These are phyloP conservation scores for Anthostomella pinea DNA, from an alignment of 2,329 filamentous ascomycete species.

Conservation along the genomic window DNA sequence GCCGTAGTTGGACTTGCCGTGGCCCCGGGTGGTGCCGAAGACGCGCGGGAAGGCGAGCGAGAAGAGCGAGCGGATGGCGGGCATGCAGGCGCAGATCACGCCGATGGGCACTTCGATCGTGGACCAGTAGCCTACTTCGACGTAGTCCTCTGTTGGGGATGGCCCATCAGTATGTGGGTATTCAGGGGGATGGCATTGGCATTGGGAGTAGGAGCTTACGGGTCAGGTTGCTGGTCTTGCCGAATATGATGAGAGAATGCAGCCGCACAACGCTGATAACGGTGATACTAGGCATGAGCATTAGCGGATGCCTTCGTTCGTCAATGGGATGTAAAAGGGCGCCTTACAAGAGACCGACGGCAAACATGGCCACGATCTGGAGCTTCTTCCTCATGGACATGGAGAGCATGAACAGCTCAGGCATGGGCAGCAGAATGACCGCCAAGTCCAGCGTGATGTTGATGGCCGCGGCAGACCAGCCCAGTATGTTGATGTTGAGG, in stretches of 20 bases:
- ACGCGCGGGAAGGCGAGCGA: too few species aligned
- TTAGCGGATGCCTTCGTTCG: conserved; percentile 3
- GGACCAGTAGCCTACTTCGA: conserved; percentile 31
- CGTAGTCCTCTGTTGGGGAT: conserved; percentile 25
- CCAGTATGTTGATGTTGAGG: conserved; percentile 31
- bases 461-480: conserved; percentile 32
- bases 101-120: conserved; percentile 34
- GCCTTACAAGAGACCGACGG: conserved; percentile 33
- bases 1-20: too few species aligned
- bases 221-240: conserved; percentile 21
- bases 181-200: too few species aligned
- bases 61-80: conserved; percentile 30
- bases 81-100: conserved; percentile 34
- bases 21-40: too few species aligned
- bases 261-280: conserved; percentile 31
- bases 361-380: conserved; percentile 35
- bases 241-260: conserved; percentile 26
- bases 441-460: conserved; percentile 32
- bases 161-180: background rate
- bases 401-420: conserved; percentile 26
- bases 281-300: conserved; percentile 21
- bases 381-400: conserved; percentile 31
- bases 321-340: background rate
- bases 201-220: conserved; percentile 16
- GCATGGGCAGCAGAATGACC: conserved; percentile 32